These are phyloP conservation scores for Entomortierella chlamydospora DNA, from an alignment of 192 early-diverging fungal genomes.

Conservation along the genomic window DNA sequence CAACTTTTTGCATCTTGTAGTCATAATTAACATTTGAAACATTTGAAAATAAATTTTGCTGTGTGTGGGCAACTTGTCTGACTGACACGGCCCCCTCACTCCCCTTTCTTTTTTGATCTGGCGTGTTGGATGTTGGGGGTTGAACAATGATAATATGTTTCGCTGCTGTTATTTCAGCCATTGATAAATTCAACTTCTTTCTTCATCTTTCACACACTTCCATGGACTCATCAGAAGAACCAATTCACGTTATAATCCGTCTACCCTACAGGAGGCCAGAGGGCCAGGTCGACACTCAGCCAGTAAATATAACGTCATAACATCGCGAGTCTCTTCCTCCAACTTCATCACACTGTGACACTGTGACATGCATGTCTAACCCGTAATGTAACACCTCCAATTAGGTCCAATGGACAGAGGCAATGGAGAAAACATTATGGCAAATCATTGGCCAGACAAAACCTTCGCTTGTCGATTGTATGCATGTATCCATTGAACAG, in stretches of 20 bases:
- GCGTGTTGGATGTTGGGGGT: too few relatives aligned
- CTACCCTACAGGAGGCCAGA: constrained; percentile 62
- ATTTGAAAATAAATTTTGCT: neutral
- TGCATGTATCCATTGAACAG: constrained; percentile 2
- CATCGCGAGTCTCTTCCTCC: too few relatives aligned
- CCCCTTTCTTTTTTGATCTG: too few relatives aligned
- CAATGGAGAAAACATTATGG: constrained; percentile 70
- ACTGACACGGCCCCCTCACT: too few relatives aligned
- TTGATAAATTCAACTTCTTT: too few relatives aligned
- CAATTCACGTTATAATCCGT: constrained; percentile 65
- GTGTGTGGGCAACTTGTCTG: too few relatives aligned
- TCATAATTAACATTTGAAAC: neutral
- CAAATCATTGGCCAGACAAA: constrained; percentile 65
- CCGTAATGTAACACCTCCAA: too few relatives aligned
- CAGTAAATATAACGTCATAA: constrained; percentile 35
- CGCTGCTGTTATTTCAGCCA: too few relatives aligned
- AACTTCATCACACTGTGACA: neutral
- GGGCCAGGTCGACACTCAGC: constrained; percentile 64
- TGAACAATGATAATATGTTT: too few relatives aligned
- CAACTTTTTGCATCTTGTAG: constrained; percentile 85
- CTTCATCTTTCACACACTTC: too few relatives aligned
- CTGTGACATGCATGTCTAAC: too few relatives aligned
- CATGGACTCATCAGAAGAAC: constrained; percentile 52
- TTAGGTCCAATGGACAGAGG: constrained; percentile 70
- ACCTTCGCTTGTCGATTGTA: constrained; percentile 62